Evolutionary conservation across 768 basidiomycete species (phyloP).

Genomic region (Phlebiopsis gigantea): DNA sequence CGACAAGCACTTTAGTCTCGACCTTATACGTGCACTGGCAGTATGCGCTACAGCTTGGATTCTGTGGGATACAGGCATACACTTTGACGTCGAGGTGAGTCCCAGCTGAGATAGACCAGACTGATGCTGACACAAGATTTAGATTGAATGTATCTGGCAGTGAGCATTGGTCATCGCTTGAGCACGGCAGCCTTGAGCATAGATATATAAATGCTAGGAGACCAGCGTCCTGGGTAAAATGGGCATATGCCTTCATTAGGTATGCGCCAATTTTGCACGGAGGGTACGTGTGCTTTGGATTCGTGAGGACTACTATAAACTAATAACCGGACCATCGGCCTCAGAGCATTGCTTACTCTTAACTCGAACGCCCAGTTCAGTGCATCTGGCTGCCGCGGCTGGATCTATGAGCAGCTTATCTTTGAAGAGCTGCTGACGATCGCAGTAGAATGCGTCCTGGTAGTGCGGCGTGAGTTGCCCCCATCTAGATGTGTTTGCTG

Average conservation of each 20-base stretch:
- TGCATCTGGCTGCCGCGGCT: neutral
- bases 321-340: neutral
- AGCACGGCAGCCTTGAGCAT: neutral
- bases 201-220: neutral
- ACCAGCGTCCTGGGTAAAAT: constrained; percentile 13
- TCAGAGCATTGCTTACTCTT: neutral
- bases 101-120: neutral
- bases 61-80: constrained; percentile 14
- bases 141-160: constrained; percentile 10
- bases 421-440: constrained; percentile 8
- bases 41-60: constrained; percentile 5
- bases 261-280: constrained; percentile 10
- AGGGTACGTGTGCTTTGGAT: neutral
- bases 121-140: neutral
- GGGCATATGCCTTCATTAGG: constrained; percentile 11
- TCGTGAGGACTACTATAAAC: too few relatives aligned
- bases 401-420: constrained; percentile 10
- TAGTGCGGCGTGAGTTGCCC: constrained; percentile 7
- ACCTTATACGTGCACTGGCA: neutral
- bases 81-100: constrained; percentile 16
- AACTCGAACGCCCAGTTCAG: constrained; percentile 1
- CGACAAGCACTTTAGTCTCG: neutral
- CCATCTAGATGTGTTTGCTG: neutral
- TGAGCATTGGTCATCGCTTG: neutral
- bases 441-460: constrained; percentile 6